Evolutionary conservation across 768 basidiomycete species (phyloP).

Genomic region (Dictyophora rubrovolvata): DNA sequence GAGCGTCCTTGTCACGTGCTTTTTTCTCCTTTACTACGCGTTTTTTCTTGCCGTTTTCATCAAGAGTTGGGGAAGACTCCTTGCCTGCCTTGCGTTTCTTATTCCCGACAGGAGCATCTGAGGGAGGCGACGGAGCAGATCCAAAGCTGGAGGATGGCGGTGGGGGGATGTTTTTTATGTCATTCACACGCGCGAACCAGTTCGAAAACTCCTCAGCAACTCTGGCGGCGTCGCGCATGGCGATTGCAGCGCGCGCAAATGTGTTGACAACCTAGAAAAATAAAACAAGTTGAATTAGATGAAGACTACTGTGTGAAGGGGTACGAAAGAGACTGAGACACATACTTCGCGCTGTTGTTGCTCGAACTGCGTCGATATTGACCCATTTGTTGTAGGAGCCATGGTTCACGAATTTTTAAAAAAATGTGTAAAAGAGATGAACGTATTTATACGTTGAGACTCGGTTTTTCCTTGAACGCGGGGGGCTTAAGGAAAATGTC

Average conservation of each 20-base stretch:
- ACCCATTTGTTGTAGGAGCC: not conserved
- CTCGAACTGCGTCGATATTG: not conserved
- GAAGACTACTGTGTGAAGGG: constrained; percentile 44
- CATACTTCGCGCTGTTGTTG: constrained; percentile 7
- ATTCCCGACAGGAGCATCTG: constrained; percentile 16
- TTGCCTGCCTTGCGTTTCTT: constrained; percentile 8
- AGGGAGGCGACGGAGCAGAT: constrained; percentile 10
- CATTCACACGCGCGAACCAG: constrained; percentile 25
- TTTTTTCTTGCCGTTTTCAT: constrained; percentile 36
- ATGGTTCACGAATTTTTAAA: not conserved
- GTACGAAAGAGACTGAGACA: not conserved
- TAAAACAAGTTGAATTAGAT: constrained; percentile 24
- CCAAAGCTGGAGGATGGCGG: not conserved
- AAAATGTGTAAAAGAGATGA: not conserved
- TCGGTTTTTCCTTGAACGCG: too few species aligned
- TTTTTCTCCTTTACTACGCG: constrained; percentile 46
- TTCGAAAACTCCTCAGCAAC: constrained; percentile 52
- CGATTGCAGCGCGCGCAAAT: constrained; percentile 36
- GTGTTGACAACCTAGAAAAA: constrained; percentile 3
- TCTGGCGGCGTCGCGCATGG: constrained; percentile 53
- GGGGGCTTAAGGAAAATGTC: too few species aligned
- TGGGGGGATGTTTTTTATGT: not conserved
- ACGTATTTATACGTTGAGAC: too few species aligned
- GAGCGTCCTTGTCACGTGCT: constrained; percentile 81
- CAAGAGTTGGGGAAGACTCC: constrained; percentile 12